These are phyloP conservation scores for Xylaria digitata DNA, from an alignment of 2,329 filamentous ascomycete species.

Conservation along the genomic window DNA sequence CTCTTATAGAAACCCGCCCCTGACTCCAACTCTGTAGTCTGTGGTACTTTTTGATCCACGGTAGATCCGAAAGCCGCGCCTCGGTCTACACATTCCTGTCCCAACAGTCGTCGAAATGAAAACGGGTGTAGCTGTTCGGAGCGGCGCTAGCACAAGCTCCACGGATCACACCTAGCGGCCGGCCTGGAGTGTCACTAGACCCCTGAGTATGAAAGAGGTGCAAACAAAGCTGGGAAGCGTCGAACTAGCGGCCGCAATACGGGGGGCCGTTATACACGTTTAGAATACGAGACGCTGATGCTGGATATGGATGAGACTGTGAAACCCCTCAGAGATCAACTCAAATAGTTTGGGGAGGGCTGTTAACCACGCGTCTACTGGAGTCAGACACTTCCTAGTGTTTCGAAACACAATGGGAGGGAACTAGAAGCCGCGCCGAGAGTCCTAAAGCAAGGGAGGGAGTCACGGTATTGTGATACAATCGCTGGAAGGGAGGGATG, in stretches of 20 bases:
- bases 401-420: not conserved
- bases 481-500: too few relatives aligned
- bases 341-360: not conserved
- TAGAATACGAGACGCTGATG: not conserved
- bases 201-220: too few relatives aligned
- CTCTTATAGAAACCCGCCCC: not conserved
- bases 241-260: not conserved
- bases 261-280: not conserved
- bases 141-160: not conserved
- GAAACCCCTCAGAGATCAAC: not conserved
- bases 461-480: too few relatives aligned
- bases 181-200: not conserved
- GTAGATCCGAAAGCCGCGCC: not conserved
- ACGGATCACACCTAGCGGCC: not conserved
- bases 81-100: not conserved
- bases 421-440: too few relatives aligned
- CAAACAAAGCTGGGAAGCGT: not conserved
- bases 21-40: not conserved
- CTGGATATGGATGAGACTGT: not conserved
- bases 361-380: not conserved
- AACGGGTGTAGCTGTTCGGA: too few relatives aligned
- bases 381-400: not conserved
- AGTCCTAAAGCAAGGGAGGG: too few relatives aligned
- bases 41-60: constrained; percentile 1
- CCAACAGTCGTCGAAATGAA: not conserved